These are phyloP conservation scores for Punctularia strigosozonata DNA, from an alignment of 768 basidiomycete species.

Conservation along the genomic window DNA sequence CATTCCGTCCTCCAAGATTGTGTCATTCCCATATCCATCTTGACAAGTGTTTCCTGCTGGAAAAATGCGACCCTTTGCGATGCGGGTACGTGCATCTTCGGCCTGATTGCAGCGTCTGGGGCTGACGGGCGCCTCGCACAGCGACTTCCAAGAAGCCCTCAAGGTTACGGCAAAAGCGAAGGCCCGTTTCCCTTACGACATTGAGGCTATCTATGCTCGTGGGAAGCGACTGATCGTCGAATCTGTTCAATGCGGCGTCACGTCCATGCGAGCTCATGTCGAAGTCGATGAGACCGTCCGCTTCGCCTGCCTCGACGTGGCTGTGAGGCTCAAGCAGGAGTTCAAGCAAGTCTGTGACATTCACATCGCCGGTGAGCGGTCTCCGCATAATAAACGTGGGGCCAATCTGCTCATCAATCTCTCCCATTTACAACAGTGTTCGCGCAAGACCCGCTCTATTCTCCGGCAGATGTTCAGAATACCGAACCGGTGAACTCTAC, in stretches of 20 bases:
- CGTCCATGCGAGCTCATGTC: slow-evolving; percentile 56
- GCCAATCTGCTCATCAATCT: not conserved
- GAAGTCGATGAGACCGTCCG: slow-evolving; percentile 48
- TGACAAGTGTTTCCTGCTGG: slow-evolving; percentile 59
- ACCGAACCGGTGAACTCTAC: slow-evolving; percentile 32
- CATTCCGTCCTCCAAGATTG: slow-evolving; percentile 21
- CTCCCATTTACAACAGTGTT: slow-evolving; percentile 28
- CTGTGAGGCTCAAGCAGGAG: slow-evolving; percentile 32
- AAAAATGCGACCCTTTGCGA: slow-evolving; percentile 36
- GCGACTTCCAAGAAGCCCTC: slow-evolving; percentile 46
- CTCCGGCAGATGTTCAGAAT: slow-evolving; percentile 16
- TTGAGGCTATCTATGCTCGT: slow-evolving; percentile 35
- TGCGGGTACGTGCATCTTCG: slow-evolving; percentile 30
- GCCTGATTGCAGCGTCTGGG: not conserved
- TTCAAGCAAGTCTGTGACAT: slow-evolving; percentile 38
- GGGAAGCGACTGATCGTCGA: slow-evolving; percentile 43
- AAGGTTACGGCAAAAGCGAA: slow-evolving; percentile 40
- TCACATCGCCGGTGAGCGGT: slow-evolving; percentile 38
- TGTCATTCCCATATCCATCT: slow-evolving; percentile 59
- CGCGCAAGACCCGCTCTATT: slow-evolving; percentile 48
- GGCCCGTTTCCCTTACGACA: slow-evolving; percentile 28
- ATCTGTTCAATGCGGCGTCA: slow-evolving; percentile 51
- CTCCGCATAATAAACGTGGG: no score
- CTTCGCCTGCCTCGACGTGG: slow-evolving; percentile 41
- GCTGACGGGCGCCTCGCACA: slow-evolving; percentile 11